Evolutionary conservation across 352 stramenopile species (phyloP).

Genomic region (Phytophthora idaei): DNA sequence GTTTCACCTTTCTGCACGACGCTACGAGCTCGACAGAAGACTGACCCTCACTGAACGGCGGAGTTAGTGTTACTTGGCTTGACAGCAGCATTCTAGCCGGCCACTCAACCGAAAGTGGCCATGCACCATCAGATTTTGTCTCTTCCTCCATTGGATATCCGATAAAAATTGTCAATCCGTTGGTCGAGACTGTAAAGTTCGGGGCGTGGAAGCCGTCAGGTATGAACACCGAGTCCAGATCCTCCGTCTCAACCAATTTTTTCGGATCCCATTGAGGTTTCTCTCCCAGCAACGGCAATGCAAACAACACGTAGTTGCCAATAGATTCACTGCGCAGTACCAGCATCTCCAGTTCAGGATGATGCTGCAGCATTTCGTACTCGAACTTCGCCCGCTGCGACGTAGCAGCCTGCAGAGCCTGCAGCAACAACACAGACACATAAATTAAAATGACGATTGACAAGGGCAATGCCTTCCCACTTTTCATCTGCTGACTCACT

Average conservation of each 20-base stretch:
- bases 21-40: constrained; percentile 46
- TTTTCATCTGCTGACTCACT: constrained; percentile 25
- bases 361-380: constrained; percentile 50
- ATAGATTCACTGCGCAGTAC: constrained; percentile 12
- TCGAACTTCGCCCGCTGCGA: constrained; percentile 45
- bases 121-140: constrained; percentile 1
- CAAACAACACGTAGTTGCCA: constrained; percentile 33
- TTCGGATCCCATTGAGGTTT: constrained; percentile 30
- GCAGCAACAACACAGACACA: constrained; percentile 2
- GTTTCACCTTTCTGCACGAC: constrained; percentile 44
- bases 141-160: constrained; percentile 32
- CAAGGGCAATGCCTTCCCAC: constrained; percentile 1
- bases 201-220: constrained; percentile 35
- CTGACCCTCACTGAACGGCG: constrained; percentile 26
- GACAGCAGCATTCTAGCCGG: constrained; percentile 38
- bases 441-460: constrained; percentile 1
- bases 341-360: constrained; percentile 39
- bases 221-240: constrained; percentile 29
- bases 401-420: constrained; percentile 18
- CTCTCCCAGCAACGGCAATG: constrained; percentile 40
- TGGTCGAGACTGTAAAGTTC: constrained; percentile 22
- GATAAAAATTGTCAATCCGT: constrained; percentile 28
- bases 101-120: constrained; percentile 44
- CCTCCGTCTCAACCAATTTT: constrained; percentile 6
- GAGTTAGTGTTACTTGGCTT: constrained; percentile 44